Percentiles rank a stretch among this genome's conserved stretches.
These are phyloP conservation scores for Limnanthes douglasii DNA, from an alignment of 345 rosid genomes.

Conservation along the genomic window DNA sequence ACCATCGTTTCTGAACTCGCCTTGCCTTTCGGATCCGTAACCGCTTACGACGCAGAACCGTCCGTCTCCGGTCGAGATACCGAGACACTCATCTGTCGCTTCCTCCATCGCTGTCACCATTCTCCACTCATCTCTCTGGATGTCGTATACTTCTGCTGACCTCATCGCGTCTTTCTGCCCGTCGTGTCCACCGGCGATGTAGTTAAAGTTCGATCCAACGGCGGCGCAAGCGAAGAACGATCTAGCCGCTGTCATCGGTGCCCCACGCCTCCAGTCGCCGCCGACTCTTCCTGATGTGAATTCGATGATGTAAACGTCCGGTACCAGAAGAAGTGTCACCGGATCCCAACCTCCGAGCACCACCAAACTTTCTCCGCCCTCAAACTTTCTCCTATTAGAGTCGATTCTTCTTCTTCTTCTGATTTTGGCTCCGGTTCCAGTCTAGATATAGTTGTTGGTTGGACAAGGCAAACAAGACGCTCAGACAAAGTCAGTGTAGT, in stretches of 20 bases:
- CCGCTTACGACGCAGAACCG: conserved; percentile 40
- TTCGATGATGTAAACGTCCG: conserved; percentile 24
- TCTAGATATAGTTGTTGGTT: too few relatives aligned
- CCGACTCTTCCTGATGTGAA: conserved; percentile 11
- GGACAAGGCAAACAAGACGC: too few relatives aligned
- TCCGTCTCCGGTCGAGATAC: conserved; percentile 21
- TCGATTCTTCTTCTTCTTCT: too few relatives aligned
- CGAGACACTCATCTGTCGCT: conserved; percentile 43
- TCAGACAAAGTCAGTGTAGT: too few relatives aligned
- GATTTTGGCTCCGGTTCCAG: too few relatives aligned
- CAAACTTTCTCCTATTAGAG: too few relatives aligned
- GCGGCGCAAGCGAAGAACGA: conserved; percentile 38
- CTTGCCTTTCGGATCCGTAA: conserved; percentile 36
- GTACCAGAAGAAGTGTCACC: conserved; percentile 21
- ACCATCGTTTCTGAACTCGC: conserved; percentile 26
- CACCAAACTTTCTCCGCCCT: conserved; percentile 15
- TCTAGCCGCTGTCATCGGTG: conserved; percentile 30
- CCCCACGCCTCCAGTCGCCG: conserved; percentile 24
- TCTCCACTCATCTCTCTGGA: conserved; percentile 33
- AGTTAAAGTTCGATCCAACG: conserved; percentile 15
- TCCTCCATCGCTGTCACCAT: conserved; percentile 24
- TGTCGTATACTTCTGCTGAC: conserved; percentile 35
- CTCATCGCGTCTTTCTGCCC: conserved; percentile 35
- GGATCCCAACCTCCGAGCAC: conserved; percentile 58
- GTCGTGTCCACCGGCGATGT: conserved; percentile 58